Conservation (phyloP, 179 eudicot genomes). For the Vitellaria paradoxa region DNA sequence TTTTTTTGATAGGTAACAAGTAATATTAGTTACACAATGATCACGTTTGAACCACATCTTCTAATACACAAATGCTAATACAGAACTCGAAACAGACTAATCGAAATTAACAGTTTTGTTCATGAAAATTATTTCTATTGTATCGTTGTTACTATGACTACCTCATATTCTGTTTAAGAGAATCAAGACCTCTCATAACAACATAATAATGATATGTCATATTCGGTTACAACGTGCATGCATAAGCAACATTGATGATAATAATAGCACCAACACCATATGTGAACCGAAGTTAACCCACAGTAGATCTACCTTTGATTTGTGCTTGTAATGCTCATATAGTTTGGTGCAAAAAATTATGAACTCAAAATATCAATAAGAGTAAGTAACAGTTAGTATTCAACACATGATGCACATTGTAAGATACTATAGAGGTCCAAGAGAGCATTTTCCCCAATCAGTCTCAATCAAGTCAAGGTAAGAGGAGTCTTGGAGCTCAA, state of each 20-base stretch:
- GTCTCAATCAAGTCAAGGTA: background rate
- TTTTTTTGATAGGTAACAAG: too few species aligned
- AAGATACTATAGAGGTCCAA: slow-evolving; percentile 6
- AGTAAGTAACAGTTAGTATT: background rate
- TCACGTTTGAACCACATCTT: background rate
- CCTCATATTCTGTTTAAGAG: background rate
- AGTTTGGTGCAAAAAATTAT: background rate
- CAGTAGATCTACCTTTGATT: background rate
- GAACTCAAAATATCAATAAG: background rate
- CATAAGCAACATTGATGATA: background rate
- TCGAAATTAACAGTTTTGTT: background rate
- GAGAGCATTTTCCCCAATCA: background rate
- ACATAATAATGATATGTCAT: background rate
- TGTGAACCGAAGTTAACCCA: background rate
- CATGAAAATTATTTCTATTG: background rate
- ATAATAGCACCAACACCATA: too few species aligned
- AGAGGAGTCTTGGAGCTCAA: background rate
- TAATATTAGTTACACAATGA: background rate
- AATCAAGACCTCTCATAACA: background rate
- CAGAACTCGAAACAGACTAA: background rate
- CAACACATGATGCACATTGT: background rate
- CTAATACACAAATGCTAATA: background rate
- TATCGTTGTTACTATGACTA: background rate
- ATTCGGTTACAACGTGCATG: background rate
- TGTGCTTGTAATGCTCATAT: background rate